phyloP scores from a whole-genome alignment of 768 basidiomycete species.

The Russula emetica region DNA sequence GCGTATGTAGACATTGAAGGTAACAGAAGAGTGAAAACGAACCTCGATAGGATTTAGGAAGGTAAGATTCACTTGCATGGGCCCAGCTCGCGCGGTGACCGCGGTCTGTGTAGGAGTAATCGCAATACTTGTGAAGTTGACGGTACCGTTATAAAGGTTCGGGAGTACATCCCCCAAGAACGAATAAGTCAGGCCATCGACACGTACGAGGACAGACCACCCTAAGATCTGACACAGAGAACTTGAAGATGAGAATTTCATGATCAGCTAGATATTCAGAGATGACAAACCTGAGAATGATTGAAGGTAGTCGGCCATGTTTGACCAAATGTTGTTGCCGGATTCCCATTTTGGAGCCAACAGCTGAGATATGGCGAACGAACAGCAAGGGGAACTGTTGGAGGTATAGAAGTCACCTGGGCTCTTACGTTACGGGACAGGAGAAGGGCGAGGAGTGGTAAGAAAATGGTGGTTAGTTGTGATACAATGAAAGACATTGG shows the following conservation, averaged over 20 bases:
- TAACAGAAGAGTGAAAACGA: neutral
- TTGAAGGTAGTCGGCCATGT: constrained; percentile 27
- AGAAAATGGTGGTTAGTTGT: too few species aligned
- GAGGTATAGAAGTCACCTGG: too few species aligned
- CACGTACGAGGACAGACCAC: constrained; percentile 15
- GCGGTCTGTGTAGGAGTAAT: constrained; percentile 38
- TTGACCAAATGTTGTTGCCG: constrained; percentile 6
- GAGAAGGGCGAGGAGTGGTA: too few species aligned
- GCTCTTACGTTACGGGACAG: too few species aligned
- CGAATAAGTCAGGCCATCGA: constrained; percentile 25
- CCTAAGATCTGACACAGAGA: constrained; percentile 12
- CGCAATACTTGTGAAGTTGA: constrained; percentile 29
- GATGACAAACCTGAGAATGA: neutral
- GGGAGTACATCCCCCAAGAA: constrained; percentile 18
- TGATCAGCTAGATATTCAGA: neutral
- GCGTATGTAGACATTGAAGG: neutral
- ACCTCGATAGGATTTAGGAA: constrained; percentile 42
- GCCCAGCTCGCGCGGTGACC: constrained; percentile 35
- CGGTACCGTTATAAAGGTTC: neutral
- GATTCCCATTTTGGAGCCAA: too few species aligned
- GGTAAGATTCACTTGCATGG: constrained; percentile 38
- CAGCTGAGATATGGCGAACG: too few species aligned
- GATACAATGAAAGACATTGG: too few species aligned
- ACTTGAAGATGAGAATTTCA: neutral
- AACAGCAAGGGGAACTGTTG: too few species aligned